Percentiles rank a stretch among this genome's conserved stretches.
phyloP scores from a whole-genome alignment of 225 moss, liverwort and hornwort genomes.

The Pseudoscleropodium purum region DNA sequence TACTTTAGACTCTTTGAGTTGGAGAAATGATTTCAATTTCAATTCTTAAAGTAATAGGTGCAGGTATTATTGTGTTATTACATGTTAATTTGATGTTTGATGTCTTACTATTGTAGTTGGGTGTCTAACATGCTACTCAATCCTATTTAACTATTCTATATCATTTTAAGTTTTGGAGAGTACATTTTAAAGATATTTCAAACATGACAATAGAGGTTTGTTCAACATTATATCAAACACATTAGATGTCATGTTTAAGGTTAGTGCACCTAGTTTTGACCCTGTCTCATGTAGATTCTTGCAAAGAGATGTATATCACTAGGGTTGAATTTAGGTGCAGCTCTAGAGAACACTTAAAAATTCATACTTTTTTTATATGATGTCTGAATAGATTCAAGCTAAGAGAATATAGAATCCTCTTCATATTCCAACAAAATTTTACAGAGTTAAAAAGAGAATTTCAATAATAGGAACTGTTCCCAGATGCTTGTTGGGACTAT shows the following conservation, averaged over 20 bases:
- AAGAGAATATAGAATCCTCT: background rate
- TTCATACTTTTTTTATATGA: no score
- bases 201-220: background rate
- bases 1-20: background rate
- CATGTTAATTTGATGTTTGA: background rate
- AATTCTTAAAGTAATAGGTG: background rate
- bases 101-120: background rate
- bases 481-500: background rate
- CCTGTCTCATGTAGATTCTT: background rate
- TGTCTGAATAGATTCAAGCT: no score
- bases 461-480: background rate
- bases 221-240: background rate
- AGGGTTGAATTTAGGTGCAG: background rate
- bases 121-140: background rate
- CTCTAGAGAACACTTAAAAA: no score
- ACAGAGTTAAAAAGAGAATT: background rate
- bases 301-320: no score
- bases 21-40: background rate
- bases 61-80: background rate
- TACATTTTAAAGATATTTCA: background rate
- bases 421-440: background rate
- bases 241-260: background rate
- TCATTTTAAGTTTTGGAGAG: background rate
- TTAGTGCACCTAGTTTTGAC: no score
- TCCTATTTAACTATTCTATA: background rate